Percentiles rank a stretch among this genome's conserved stretches.
Evolutionary conservation across 2,329 filamentous ascomycete genomes (phyloP).

Genomic region (Neonectria faginata): DNA sequence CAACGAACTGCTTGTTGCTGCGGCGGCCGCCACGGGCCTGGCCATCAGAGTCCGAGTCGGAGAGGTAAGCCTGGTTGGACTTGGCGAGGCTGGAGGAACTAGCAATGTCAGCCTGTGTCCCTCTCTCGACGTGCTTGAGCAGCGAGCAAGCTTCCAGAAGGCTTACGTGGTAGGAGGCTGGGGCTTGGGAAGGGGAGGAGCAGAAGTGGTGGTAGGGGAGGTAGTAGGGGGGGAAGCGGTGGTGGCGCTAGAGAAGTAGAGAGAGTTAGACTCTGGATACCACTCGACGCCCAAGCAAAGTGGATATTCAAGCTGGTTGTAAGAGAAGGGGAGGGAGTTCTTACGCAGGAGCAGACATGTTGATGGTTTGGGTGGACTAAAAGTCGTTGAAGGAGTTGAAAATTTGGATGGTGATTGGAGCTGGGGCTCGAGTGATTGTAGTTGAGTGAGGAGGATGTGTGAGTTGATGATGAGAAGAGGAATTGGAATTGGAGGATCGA

Average conservation of each 20-base stretch:
- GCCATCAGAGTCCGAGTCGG: constrained; percentile 48
- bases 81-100: constrained; percentile 42
- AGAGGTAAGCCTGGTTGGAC: constrained; percentile 45
- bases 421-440: constrained; percentile 42
- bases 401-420: constrained; percentile 31
- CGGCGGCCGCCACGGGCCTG: constrained; percentile 48
- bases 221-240: constrained; percentile 36
- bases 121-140: not conserved
- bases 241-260: constrained; percentile 39
- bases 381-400: constrained; percentile 31
- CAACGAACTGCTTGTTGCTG: constrained; percentile 43
- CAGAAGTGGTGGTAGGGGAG: constrained; percentile 35
- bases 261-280: constrained; percentile 30
- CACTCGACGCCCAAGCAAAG: constrained; percentile 27
- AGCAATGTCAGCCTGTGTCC: constrained; percentile 29
- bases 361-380: constrained; percentile 35
- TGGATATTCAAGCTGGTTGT: not conserved
- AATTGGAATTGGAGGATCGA: constrained; percentile 29
- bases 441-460: constrained; percentile 36
- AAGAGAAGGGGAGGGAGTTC: constrained; percentile 14
- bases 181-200: constrained; percentile 32
- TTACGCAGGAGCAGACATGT: constrained; percentile 48
- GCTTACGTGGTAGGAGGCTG: constrained; percentile 34
- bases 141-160: constrained; percentile 3
- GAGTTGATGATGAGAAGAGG: constrained; percentile 37